Conservation (phyloP, 805 yeast genomes). For the Isabelozyma heimii region DNA sequence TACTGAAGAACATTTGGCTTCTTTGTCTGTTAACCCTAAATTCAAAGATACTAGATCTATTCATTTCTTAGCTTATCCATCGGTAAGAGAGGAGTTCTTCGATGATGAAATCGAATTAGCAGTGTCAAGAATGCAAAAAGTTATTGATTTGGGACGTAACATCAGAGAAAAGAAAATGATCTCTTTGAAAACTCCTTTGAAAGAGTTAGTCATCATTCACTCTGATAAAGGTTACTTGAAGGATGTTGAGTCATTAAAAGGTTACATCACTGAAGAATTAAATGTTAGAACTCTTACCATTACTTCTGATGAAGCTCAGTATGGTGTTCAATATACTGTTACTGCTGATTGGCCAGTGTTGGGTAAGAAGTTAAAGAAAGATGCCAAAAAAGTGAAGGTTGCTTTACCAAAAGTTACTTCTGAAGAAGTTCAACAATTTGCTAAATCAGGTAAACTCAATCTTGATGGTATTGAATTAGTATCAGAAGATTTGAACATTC, state of each 20-base stretch:
- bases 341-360: conserved; percentile 99
- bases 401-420: conserved; percentile 84
- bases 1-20: conserved; percentile 53
- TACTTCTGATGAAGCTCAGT: conserved; percentile 86
- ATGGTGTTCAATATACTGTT: conserved; percentile 88
- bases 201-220: conserved; percentile 81
- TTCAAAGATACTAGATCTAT: conserved; percentile 74
- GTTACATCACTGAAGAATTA: conserved; percentile 84
- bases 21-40: conserved; percentile 35
- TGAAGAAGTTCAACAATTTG: conserved; percentile 74
- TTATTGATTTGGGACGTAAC: conserved; percentile 92
- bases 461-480: conserved; percentile 90
- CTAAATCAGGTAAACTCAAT: conserved; percentile 67
- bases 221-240: conserved; percentile 69
- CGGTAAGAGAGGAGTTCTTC: conserved; percentile 72
- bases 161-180: conserved; percentile 95
- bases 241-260: conserved; percentile 74
- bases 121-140: conserved; percentile 93
- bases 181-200: conserved; percentile 92
- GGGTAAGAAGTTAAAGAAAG: conserved; percentile 95
- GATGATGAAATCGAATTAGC: conserved; percentile 84
- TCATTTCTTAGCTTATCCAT: conserved; percentile 91
- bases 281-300: conserved; percentile 86
- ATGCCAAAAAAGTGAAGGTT: conserved; percentile 89
- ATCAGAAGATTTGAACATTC: conserved; percentile 84